Base-by-base conservation (phyloP, 805 yeast species). In the Sungouiozyma ichnusensis region DNA sequence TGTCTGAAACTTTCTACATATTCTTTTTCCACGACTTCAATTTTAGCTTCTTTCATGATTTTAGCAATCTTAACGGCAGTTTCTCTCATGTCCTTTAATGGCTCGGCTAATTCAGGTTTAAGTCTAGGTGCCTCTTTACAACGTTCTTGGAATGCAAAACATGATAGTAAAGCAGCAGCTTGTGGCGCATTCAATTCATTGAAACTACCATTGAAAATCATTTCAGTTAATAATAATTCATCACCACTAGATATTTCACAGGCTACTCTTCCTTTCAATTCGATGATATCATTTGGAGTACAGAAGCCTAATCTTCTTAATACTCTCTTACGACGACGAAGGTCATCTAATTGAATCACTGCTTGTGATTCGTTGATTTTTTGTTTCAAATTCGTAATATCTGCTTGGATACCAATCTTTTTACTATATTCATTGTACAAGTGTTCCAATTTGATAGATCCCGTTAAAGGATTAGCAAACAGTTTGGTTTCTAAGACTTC, bases 61-160 rank as follows among this genome's bases (percentile, higher is more conserved):
- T 86, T 85, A 29, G 97, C 98, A 46, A 94, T 81, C 56, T 83
- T 80, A 20, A 76, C 66, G 2, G 99, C 99, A 81, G 87, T 85
- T 49, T 86, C 92, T 63, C 83, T 88, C 72, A 92, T 69, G 14
- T 79, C 79, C 50, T 87, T 80, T 57, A 85, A 73, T 3, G 98
- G 97, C 57, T 87, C 97, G n/a, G 90, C 79, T 40, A 92, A 70
- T 51, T 87, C 96, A 0, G 95, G 87, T 52, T 84, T 79, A 52
- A 92, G 69, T 50, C 90, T 75, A 40, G 95, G 92, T 0, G 78
- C 73, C 57, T 85, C 95, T 58, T 87, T 87, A 34, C 95, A 84
- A 56, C 94, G 76, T 60, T 94, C 99, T 62, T 92, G 96, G 74
- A 92, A 92, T 4, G 94, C 97, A 64, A 90, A 92, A 65, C 97